Evolutionary conservation across 805 yeast species (phyloP), one percentile per base, ranked within the genome.

Genomic region (Teunomyces barrocoloradensis): DNA sequence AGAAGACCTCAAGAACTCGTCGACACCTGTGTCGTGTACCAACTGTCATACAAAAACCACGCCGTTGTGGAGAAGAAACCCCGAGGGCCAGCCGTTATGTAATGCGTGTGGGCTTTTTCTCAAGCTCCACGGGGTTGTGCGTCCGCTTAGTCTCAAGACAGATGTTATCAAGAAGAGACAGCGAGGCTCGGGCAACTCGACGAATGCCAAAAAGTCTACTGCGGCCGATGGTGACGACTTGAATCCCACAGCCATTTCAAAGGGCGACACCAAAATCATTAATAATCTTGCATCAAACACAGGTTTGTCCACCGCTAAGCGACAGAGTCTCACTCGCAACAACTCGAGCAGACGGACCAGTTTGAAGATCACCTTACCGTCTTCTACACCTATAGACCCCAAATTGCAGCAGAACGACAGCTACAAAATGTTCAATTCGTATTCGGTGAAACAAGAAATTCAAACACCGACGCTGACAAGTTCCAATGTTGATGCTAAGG

Each of bases 81-180:
- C 96, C 0, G 88, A 87, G 49, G 97, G 97, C 1, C 85, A 88
- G 59, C 95, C 97, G 0, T 71, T 92, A 49, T 92, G 98, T 69
- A 92, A 92, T 65, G 98, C 99, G 0, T 92, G 99, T 71, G 99
- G 98, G 0, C 72, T 92, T 50, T 92, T 92, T 58, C 77, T 88
- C 59, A 92, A 92, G 65, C 73, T 92, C 20, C 98, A 92, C 60
- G 98, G 97, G n/a, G 92, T 89, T 3, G 95, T 89, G 52, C 75
- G 98, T 48, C 99, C 99, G 0, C 72, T 92, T 44, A 86, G 96
- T 11, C 73, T 91, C 58, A 91, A 90, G 61, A 87, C 97, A 0
- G 97, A 91, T 63, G 94, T 91, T 1, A 91, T 92, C 47, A 89
- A 90, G 65, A 89, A 90, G 66, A 79, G 99, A 57, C 96, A 91